phyloP scores from a whole-genome alignment of 371 early-diverging fungal species.

The Mucor ambiguus region DNA sequence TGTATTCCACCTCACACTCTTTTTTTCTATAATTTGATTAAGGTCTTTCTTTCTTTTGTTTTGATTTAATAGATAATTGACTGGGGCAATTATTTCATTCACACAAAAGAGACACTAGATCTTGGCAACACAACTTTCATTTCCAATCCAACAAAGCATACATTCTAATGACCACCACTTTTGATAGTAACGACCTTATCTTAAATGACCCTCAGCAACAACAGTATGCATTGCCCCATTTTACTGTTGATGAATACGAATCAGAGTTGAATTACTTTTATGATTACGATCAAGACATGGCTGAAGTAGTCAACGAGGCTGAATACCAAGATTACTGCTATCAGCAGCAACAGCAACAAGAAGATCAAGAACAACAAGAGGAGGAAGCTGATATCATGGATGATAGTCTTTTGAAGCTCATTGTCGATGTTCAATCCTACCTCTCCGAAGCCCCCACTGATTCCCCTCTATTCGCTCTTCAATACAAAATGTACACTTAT shows the following conservation, averaged over 20 bases:
- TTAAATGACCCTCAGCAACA: constrained; percentile 8
- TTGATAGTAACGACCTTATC: not conserved
- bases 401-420: constrained; percentile 36
- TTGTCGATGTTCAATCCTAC: constrained; percentile 51
- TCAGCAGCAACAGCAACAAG: constrained; percentile 1
- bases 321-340: constrained; percentile 26
- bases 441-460: constrained; percentile 34
- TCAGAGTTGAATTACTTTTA: constrained; percentile 32
- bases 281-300: constrained; percentile 38
- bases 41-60: constrained; percentile 1
- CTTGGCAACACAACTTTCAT: constrained; percentile 1
- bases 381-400: constrained; percentile 28
- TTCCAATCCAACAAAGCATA: not conserved
- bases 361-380: constrained; percentile 17
- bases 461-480: constrained; percentile 44
- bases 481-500: constrained; percentile 54
- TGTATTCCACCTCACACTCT: not conserved
- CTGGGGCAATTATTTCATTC: not conserved
- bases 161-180: constrained; percentile 7
- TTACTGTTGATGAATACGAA: constrained; percentile 17
- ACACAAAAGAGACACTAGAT: not conserved
- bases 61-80: constrained; percentile 4
- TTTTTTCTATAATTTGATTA: constrained; percentile 1
- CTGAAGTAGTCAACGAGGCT: constrained; percentile 26
- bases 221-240: not conserved